A percentile compares a stretch with the other conserved stretches of the same genome.
These are phyloP conservation scores for Daedalea quercina DNA, from an alignment of 768 basidiomycete genomes.

Conservation along the genomic window DNA sequence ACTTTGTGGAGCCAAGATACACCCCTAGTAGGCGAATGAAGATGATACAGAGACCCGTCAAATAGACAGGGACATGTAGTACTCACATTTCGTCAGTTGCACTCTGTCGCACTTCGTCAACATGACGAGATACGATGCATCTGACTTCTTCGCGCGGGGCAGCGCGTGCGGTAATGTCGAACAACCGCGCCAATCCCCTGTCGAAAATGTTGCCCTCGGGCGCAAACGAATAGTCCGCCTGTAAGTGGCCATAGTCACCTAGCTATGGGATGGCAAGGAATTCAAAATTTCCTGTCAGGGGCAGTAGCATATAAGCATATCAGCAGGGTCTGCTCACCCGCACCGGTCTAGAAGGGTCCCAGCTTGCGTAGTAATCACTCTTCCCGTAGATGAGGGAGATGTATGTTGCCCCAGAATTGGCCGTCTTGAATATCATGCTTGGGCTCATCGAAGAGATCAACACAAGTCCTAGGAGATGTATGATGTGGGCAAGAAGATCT, in stretches of 20 bases:
- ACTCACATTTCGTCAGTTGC: background rate
- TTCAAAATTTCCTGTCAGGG: background rate
- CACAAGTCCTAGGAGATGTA: background rate
- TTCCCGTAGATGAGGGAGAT: background rate
- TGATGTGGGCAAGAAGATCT: no score
- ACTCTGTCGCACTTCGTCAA: background rate
- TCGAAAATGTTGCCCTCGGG: constrained; percentile 7
- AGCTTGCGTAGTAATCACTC: constrained; percentile 4
- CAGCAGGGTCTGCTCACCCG: background rate
- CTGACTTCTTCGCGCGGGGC: background rate
- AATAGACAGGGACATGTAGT: background rate
- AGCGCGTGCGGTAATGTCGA: background rate
- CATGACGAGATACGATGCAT: background rate
- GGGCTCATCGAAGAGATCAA: background rate
- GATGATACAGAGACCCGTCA: background rate
- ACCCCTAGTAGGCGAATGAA: background rate
- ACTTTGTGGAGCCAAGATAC: background rate
- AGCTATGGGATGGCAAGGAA: background rate
- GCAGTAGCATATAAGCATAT: background rate
- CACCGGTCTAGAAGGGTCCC: constrained; percentile 2
- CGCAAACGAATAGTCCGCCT: background rate
- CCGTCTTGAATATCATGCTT: background rate
- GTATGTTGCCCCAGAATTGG: constrained; percentile 1
- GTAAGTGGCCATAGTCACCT: constrained; percentile 4
- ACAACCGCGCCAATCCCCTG: background rate